Evolutionary conservation across 257 asterid species (phyloP), one percentile per base, ranked within the genome.

Genomic region (Lycium ferocissimum): DNA sequence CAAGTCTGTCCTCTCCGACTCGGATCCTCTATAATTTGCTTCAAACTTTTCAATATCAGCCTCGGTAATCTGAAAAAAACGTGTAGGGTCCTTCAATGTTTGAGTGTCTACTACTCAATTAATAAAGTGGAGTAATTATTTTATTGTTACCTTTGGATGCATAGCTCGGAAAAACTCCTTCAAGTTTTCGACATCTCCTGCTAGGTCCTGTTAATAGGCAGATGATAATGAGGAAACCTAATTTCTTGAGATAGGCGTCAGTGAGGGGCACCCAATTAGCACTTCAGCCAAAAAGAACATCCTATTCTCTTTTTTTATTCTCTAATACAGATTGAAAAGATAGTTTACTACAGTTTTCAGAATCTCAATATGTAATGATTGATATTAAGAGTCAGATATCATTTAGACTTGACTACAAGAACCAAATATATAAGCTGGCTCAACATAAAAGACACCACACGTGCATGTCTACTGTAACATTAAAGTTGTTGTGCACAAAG

Each of bases 131-230:
- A 76, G 26, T 53, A 14, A 51, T 8, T 33, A 8, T 26, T 18
- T 78, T 10, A 18, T 9, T 26, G 65, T 76, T 47, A 94, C 99
- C 98, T 96, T 92, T 88, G 93, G 95, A 88, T 90, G 94, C 95
- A 96, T 85, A 85, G 96, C 76, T 63, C 92, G 91, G 88, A 96
- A 93, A 88, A 92, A 96, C 65, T 93, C 89, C 91, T 92, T 92
- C 91, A 96, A 87, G 87, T 93, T 94, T 89, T 93, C 82, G 9
- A 67, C 95, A 87, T 94, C 98, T 79, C 97, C 99, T 15, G 96
- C 98, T 9, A 96, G 92, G 80, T 92, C 99, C 99, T 96, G 92
- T 82, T 63, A 84, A 84, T 70, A 72, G 86, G 83, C 37, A 79
- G 69, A 83, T 53, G 69, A 13, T 13, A 66, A 66, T 66, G 17